Base-by-base conservation (phyloP, 768 basidiomycete genomes). In the Tylopilus cervinicoccineus region DNA sequence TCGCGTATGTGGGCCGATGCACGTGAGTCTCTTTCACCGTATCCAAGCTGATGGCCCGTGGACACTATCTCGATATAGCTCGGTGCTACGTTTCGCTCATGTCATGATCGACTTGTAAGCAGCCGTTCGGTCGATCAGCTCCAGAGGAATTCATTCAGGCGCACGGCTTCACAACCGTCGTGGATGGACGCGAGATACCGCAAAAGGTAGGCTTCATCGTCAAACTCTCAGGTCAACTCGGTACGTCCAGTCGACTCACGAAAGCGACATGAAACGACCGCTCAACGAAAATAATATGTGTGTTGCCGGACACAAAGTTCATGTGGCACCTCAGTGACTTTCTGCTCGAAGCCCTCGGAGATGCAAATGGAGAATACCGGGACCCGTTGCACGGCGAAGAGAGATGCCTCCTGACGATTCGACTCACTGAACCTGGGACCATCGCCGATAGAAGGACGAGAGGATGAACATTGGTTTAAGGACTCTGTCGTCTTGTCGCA, bases 361-460 rank as follows among this genome's bases (percentile, higher is more conserved):
- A 28, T 4, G 9, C 32, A 11, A 54, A 54, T 16, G 5, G 34
- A 2, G 39, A 38, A 22, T 45, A 56, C 20, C 32, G 28, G 12
- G 1, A 10, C 34, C 29, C 36, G 1, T 19, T 45, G 12, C 44
- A 46, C 9, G 22, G 12, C 6, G 50, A 41, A n/a, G 22, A 34
- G 40, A 43, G 45, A 5, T 38, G 44, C 31, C 5, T 42, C 11
- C 58, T 53, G 1, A 58, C 50, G 17, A 34, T 57, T 31, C 50
- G 56, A 5, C 22, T 54, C 5, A 48, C 54, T 1, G 38, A 56
- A 26, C 48, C 54, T 0, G 54, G 54, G 23, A 52, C 54, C 56
- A 47, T 22, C 43, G 57, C 26, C 31, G 17, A 40, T 47, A 47
- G 50, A 50, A 23, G 28, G 49, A 37, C 12, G 49, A 60, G 41